These are phyloP conservation scores for Colletotrichum zoysiae DNA, from an alignment of 2,329 filamentous ascomycete species.

Conservation along the genomic window DNA sequence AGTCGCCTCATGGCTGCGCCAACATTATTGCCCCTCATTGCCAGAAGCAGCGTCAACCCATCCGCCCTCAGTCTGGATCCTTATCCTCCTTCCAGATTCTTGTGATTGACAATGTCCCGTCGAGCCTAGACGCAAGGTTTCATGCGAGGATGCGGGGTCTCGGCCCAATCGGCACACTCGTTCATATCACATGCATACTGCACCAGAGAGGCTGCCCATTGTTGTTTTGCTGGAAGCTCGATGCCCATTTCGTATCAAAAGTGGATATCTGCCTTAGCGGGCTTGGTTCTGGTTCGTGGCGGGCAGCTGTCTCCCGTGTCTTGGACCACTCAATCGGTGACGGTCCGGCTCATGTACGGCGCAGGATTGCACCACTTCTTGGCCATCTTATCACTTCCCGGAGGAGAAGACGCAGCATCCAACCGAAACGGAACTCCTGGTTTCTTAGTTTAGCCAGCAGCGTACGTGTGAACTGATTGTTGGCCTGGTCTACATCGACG, in stretches of 20 bases:
- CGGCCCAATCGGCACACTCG: conserved; percentile 38
- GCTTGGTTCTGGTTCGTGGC: conserved; percentile 9
- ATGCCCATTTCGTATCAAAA: conserved; percentile 37
- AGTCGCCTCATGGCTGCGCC: neutral
- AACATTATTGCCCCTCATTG: conserved; percentile 30
- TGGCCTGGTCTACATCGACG: conserved; percentile 19
- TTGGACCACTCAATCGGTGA: conserved; percentile 37
- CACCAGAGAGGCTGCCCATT: conserved; percentile 14
- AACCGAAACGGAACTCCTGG: neutral
- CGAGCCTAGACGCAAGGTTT: conserved; percentile 23
- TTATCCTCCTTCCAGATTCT: conserved; percentile 40
- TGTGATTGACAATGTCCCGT: conserved; percentile 21
- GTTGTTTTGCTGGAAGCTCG: neutral
- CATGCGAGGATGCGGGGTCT: conserved; percentile 39
- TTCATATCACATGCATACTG: conserved; percentile 35
- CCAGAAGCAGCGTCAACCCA: conserved; percentile 17
- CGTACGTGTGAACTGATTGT: conserved; percentile 15
- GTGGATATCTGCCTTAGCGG: conserved; percentile 17
- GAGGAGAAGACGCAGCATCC: conserved; percentile 15
- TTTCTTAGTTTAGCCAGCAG: conserved; percentile 27
- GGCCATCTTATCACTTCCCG: conserved; percentile 37
- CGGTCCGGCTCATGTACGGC: conserved; percentile 31
- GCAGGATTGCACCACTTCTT: conserved; percentile 34
- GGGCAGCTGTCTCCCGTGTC: conserved; percentile 17
- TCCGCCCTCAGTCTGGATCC: conserved; percentile 20